Conservation (phyloP, 352 stramenopile species). For the Elongisporangium prolatum region DNA sequence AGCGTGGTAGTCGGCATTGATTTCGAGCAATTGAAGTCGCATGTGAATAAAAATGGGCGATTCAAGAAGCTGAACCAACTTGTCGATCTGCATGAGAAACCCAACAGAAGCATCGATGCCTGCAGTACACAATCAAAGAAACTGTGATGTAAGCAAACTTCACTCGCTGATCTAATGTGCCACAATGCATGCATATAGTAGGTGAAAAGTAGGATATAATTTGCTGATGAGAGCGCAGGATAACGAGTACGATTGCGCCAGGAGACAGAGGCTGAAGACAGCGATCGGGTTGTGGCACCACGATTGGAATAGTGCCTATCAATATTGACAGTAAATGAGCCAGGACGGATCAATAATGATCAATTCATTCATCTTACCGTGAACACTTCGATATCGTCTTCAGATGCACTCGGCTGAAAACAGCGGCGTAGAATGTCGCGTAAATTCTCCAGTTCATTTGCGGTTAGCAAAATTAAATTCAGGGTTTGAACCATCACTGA, state of each 20-base stretch:
- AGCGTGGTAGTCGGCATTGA: conserved; percentile 92
- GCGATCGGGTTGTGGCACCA: conserved; percentile 98
- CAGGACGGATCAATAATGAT: not conserved
- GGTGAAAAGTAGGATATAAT: conserved; percentile 76
- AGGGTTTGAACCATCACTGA: conserved; percentile 99
- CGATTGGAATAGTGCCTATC: conserved; percentile 74
- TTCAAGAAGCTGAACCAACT: conserved; percentile 99
- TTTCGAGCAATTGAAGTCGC: conserved; percentile 97
- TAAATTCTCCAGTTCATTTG: conserved; percentile 93
- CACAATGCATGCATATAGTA: conserved; percentile 4
- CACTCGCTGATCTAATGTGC: conserved; percentile 33
- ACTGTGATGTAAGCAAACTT: conserved; percentile 3
- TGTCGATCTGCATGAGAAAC: conserved; percentile 99
- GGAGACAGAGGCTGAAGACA: conserved; percentile 97
- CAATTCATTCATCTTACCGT: conserved; percentile 24
- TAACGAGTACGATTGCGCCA: conserved; percentile 97
- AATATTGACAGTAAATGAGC: conserved; percentile 1
- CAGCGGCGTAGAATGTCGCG: conserved; percentile 75
- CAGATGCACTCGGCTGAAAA: conserved; percentile 59
- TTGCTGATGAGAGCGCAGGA: conserved; percentile 95
- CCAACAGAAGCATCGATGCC: conserved; percentile 96
- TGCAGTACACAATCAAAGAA: conserved; percentile 48
- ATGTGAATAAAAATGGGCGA: conserved; percentile 99
- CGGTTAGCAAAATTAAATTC: conserved; percentile 98
- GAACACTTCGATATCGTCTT: conserved; percentile 82